phyloP scores from a whole-genome alignment of 2,329 filamentous ascomycete genomes.

The Dactylellina drechsleri region DNA sequence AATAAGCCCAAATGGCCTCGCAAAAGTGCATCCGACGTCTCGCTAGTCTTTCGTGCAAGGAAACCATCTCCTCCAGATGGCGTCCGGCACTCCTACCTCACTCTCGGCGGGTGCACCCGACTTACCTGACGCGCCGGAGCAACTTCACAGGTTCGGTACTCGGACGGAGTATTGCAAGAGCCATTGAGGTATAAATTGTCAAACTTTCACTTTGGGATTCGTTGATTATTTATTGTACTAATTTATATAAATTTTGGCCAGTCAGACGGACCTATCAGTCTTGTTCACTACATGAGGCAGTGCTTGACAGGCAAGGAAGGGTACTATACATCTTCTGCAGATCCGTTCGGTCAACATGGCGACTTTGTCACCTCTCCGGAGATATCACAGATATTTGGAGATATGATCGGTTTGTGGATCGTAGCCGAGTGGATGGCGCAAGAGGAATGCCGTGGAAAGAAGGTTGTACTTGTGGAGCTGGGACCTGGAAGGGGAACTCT shows the following conservation, averaged over 20 bases:
- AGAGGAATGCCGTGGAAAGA: slow-evolving; percentile 67
- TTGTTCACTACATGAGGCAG: slow-evolving; percentile 98
- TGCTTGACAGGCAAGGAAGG: slow-evolving; percentile 90
- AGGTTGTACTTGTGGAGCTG: slow-evolving; percentile 82
- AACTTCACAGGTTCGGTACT: slow-evolving; percentile 25
- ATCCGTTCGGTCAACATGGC: slow-evolving; percentile 91
- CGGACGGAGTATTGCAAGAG: slow-evolving; percentile 47
- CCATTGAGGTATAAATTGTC: slow-evolving; percentile 42
- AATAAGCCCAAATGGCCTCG: slow-evolving; percentile 30
- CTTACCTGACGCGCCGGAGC: slow-evolving; percentile 33
- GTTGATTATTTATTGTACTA: slow-evolving; percentile 46
- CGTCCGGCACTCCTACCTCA: slow-evolving; percentile 36
- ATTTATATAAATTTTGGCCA: slow-evolving; percentile 62
- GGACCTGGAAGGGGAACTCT: slow-evolving; percentile 93
- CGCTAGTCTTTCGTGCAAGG: slow-evolving; percentile 34
- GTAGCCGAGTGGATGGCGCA: slow-evolving; percentile 97
- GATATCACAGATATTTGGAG: slow-evolving; percentile 96
- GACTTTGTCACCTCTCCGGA: slow-evolving; percentile 98
- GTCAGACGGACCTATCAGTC: slow-evolving; percentile 88
- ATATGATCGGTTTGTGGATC: slow-evolving; percentile 93
- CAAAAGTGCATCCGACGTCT: slow-evolving; percentile 44
- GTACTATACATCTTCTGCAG: slow-evolving; percentile 84
- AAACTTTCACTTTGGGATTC: background rate
- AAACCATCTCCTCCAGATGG: slow-evolving; percentile 42
- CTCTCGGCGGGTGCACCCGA: slow-evolving; percentile 42